phyloP scores from a whole-genome alignment of 257 asterid species.

The Penstemon eatonii region DNA sequence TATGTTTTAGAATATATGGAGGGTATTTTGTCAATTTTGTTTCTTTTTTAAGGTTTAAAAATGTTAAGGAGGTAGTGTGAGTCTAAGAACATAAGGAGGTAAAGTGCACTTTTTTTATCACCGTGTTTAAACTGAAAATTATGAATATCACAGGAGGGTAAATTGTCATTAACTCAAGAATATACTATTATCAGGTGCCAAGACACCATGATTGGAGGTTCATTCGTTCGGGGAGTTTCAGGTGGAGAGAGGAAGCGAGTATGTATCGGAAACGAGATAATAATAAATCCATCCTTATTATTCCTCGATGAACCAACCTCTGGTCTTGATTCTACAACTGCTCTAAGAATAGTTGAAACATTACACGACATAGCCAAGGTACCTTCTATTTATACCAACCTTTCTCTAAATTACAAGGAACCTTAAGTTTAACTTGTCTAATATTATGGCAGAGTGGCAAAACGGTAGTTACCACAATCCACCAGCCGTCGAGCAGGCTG shows the following conservation, averaged over 20 bases:
- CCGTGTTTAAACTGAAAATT: no score
- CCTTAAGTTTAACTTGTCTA: conserved; percentile 4
- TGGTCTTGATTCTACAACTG: conserved; percentile 92
- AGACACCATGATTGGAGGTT: conserved; percentile 96
- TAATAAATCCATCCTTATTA: conserved; percentile 80
- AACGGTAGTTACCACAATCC: conserved; percentile 90
- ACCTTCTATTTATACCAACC: background rate
- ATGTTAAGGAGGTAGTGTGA: no score
- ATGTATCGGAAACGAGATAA: conserved; percentile 82
- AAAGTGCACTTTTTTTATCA: no score
- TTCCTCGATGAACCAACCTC: conserved; percentile 97
- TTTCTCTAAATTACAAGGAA: background rate
- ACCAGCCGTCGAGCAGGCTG: conserved; percentile 95
- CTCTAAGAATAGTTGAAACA: conserved; percentile 74
- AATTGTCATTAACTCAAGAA: no score
- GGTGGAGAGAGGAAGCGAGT: conserved; percentile 98
- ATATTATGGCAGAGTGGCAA: conserved; percentile 65
- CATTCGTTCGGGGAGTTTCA: conserved; percentile 86
- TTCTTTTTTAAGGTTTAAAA: no score
- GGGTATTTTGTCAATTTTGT: no score
- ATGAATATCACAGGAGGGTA: no score
- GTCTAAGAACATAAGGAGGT: no score
- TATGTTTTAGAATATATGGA: no score
- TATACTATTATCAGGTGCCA: conserved; percentile 59
- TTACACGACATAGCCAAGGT: conserved; percentile 82